Evolutionary conservation across 257 asterid species (phyloP).

Genomic region (Catharanthus roseus): DNA sequence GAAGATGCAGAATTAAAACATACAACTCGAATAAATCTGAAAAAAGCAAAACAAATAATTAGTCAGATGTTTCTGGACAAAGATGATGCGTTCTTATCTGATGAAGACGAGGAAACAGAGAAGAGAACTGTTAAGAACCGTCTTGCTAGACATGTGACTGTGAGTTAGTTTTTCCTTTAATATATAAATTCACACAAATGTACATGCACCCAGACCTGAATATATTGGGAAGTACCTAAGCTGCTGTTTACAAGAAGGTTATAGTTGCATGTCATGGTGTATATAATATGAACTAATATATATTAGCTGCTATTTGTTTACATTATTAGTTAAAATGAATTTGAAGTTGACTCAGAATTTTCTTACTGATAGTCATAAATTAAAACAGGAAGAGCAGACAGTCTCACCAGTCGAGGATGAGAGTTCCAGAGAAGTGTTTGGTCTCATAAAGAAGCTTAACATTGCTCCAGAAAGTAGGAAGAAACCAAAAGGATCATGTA

Average conservation of each 20-base stretch:
- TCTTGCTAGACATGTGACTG: slow-evolving; percentile 63
- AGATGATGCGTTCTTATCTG: slow-evolving; percentile 77
- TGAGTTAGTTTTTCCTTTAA: slow-evolving; percentile 25
- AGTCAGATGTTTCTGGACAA: slow-evolving; percentile 57
- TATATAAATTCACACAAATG: not conserved
- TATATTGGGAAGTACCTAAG: not conserved
- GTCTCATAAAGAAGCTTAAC: slow-evolving; percentile 80
- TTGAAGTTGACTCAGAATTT: slow-evolving; percentile 5
- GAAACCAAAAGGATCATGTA: slow-evolving; percentile 73
- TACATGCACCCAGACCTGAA: not conserved
- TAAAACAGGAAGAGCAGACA: slow-evolving; percentile 54
- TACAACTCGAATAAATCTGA: slow-evolving; percentile 40
- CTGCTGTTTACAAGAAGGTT: not conserved
- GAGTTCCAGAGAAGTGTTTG: slow-evolving; percentile 74
- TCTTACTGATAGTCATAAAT: not conserved
- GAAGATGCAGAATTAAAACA: slow-evolving; percentile 36
- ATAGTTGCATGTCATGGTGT: not conserved
- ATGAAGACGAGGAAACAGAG: slow-evolving; percentile 59
- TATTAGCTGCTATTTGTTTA: too few species aligned
- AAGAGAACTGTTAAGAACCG: slow-evolving; percentile 44
- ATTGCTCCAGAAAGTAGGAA: slow-evolving; percentile 55
- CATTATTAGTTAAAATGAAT: not conserved
- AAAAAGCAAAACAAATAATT: slow-evolving; percentile 69
- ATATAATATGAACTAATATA: too few species aligned
- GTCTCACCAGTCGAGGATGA: slow-evolving; percentile 69